Conservation (phyloP, 1,139 yeast genomes). For the Lodderomyces elongisporus region DNA sequence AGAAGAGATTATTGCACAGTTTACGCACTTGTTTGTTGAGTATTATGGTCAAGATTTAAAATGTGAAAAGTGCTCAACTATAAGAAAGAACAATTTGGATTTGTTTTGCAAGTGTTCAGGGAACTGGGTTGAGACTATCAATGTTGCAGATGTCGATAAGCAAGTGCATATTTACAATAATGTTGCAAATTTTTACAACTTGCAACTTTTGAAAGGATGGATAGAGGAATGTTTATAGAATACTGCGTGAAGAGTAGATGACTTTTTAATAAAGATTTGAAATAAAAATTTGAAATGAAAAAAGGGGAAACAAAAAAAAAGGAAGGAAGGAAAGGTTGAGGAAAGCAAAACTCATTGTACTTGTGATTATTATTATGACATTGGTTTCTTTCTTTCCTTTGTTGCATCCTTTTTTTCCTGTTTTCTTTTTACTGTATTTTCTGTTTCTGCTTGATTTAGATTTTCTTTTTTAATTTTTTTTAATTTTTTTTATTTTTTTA, state of each 20-base stretch:
- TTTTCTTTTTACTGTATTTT: too few relatives aligned
- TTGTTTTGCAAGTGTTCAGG: slow-evolving; percentile 87
- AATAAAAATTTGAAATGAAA: slow-evolving; percentile 1
- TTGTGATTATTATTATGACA: too few relatives aligned
- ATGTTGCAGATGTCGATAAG: slow-evolving; percentile 39
- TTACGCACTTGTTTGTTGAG: slow-evolving; percentile 49
- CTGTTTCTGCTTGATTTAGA: too few relatives aligned
- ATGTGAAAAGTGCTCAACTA: slow-evolving; percentile 70
- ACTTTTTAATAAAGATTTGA: neutral
- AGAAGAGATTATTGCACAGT: slow-evolving; percentile 67
- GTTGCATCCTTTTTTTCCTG: too few relatives aligned
- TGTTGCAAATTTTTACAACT: slow-evolving; percentile 57
- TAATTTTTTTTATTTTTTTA: too few relatives aligned
- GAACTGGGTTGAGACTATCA: slow-evolving; percentile 61
- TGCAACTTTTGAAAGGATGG: slow-evolving; percentile 52
- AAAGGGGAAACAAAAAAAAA: slow-evolving; percentile 1
- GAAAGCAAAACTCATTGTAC: neutral
- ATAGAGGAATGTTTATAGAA: slow-evolving; percentile 26
- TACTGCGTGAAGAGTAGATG: neutral
- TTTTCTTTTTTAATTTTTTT: too few relatives aligned
- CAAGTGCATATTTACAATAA: slow-evolving; percentile 48
- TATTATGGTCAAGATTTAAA: slow-evolving; percentile 76
- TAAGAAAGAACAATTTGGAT: slow-evolving; percentile 67
- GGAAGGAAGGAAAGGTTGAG: neutral
- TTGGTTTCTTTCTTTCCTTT: too few relatives aligned